These are phyloP conservation scores for Eucalyptus erythrocorys DNA, from an alignment of 345 rosid species.

Conservation along the genomic window DNA sequence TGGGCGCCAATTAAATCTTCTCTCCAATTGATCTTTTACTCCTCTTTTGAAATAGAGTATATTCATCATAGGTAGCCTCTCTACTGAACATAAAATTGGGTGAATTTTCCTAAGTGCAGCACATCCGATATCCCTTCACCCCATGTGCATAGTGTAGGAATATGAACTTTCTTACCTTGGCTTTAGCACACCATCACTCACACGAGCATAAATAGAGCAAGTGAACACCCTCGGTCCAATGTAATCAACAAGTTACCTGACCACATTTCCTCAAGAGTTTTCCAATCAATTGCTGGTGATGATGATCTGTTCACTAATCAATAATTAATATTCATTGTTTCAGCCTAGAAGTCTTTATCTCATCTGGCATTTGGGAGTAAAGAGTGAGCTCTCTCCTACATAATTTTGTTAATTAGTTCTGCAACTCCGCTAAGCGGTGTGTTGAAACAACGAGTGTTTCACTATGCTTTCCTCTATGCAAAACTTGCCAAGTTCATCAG, in stretches of 20 bases:
- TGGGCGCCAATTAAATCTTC: background rate
- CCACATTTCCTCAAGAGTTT: background rate
- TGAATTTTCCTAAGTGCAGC: background rate
- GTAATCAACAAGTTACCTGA: background rate
- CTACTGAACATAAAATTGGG: background rate
- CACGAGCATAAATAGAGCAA: background rate
- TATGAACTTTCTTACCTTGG: background rate
- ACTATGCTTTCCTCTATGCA: background rate
- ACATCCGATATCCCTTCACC: background rate
- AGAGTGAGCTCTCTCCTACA: background rate
- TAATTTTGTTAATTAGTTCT: background rate
- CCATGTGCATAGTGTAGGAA: background rate
- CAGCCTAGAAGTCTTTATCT: background rate
- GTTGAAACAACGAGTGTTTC: accelerated
- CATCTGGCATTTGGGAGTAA: background rate
- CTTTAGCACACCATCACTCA: background rate
- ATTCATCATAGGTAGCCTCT: background rate
- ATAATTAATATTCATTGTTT: no score
- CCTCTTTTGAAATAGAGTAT: background rate
- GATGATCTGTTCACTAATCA: background rate
- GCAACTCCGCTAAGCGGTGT: background rate
- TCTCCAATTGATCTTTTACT: background rate
- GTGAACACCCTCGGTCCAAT: background rate
- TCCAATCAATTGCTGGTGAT: background rate
- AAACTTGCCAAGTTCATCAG: background rate